Base-by-base conservation (phyloP, 2,329 filamentous ascomycete species). In the Fonsecaea nubica region DNA sequence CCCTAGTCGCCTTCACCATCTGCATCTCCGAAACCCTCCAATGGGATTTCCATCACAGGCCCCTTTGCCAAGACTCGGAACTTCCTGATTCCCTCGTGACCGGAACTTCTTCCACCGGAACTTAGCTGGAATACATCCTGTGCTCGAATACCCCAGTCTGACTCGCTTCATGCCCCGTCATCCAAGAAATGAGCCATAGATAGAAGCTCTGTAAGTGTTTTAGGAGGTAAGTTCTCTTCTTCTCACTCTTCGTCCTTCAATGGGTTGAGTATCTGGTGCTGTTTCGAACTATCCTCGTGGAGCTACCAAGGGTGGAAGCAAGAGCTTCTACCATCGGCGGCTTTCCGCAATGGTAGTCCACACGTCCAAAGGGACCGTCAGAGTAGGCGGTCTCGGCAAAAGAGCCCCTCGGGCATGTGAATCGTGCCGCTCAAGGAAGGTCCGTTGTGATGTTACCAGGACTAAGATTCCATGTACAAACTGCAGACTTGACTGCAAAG, bases 401-500 rank as follows among this genome's bases (percentile, higher is more conserved):
- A 87, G 93, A 75, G 93, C 93, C 15, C 92, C 93, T 8, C 91
- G 93, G 73, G 93, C 93, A 15, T 97, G 93, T 78, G 91, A 92
- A 69, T 92, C 90, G 73, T 97, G 93, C 80, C 87, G 93, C 73
- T 88, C 90, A 64, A 88, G 93, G 76, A 97, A 97, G 78, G 93
- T 97, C 50, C 88, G 93, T 63, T 97, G 93, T 82, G 93, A 97
- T 81, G 93, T 97, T 64, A 92, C 95, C 65, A 92, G 96, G 78
- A 87, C 88, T 77, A 90, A 90, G 57, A 89, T 89, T 52, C 92
- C 92, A 1, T 96, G 92, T 78, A 93, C 91, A 65, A 96, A 96
- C 79, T 96, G 92, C 80, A 85, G 91, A 10, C 74, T 83, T 72
- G 82, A 83, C 65, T 79, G 81, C 69, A 81, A 83, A 58, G 77